A percentile compares a stretch with the other conserved stretches of the same genome.
Conservation (phyloP, 2,329 filamentous ascomycete species). For the Rugonectria rugulosa region DNA sequence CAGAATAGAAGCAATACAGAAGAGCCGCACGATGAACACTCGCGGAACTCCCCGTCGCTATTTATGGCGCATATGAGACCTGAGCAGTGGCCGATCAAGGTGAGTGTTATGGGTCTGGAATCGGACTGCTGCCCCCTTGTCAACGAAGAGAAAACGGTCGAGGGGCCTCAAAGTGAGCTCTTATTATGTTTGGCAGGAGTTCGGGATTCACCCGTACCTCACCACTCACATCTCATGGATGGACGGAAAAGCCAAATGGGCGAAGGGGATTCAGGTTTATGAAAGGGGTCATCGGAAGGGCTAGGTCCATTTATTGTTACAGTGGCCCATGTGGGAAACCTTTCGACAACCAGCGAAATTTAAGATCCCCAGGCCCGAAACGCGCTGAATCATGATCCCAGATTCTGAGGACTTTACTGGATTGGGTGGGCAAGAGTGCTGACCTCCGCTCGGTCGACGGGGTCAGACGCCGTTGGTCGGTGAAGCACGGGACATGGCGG, state of each 20-base stretch:
- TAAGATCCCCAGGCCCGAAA: slow-evolving; percentile 14
- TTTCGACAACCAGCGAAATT: slow-evolving; percentile 10
- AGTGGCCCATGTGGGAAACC: slow-evolving; percentile 12
- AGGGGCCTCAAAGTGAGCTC: too few species aligned
- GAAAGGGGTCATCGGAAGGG: slow-evolving; percentile 11
- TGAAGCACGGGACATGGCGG: slow-evolving; percentile 12
- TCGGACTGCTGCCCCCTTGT: too few species aligned
- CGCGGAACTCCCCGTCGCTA: too few species aligned
- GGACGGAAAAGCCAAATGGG: slow-evolving; percentile 19
- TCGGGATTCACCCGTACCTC: too few species aligned
- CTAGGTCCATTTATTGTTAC: too few species aligned
- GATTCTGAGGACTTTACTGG: slow-evolving; percentile 4
- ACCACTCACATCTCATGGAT: slow-evolving; percentile 13
- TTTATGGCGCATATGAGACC: too few species aligned
- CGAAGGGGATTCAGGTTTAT: slow-evolving; percentile 16
- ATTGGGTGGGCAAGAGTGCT: slow-evolving; percentile 8
- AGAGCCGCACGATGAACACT: too few species aligned
- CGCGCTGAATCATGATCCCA: background rate
- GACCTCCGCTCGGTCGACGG: slow-evolving; percentile 35
- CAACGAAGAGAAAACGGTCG: too few species aligned
- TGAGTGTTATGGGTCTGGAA: background rate
- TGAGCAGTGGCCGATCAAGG: background rate
- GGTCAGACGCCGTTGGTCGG: slow-evolving; percentile 24
- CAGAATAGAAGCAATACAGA: too few species aligned
- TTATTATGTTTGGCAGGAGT: too few species aligned